These are phyloP conservation scores for Botrytis porri DNA, from an alignment of 2,329 filamentous ascomycete genomes.

Conservation along the genomic window DNA sequence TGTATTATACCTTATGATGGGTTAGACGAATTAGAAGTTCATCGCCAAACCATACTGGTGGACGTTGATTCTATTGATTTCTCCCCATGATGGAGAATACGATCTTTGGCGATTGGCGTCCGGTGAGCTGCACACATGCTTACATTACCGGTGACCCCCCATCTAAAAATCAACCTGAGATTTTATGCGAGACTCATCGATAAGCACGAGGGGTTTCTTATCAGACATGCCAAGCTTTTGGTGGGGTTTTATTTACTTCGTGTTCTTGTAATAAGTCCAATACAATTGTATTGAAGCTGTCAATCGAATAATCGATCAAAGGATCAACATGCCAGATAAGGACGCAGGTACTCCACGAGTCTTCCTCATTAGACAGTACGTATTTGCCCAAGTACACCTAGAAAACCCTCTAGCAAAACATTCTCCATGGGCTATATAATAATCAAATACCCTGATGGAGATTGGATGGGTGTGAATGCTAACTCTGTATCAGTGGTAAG, in stretches of 20 bases:
- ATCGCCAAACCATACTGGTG: neutral
- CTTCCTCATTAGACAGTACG: conserved; percentile 43
- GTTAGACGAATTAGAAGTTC: neutral
- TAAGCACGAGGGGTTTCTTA: conserved; percentile 16
- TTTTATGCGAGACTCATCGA: neutral
- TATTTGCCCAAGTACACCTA: neutral
- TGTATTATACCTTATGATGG: neutral
- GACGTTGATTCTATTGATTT: neutral
- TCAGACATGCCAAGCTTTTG: conserved; percentile 7
- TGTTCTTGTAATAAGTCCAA: neutral
- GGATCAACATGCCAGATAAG: conserved; percentile 37
- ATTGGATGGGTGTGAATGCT: neutral
- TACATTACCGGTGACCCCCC: neutral
- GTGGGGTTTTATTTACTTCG: neutral
- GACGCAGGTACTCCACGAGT: conserved; percentile 41
- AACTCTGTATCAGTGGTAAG: conserved; percentile 18
- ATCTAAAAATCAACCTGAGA: neutral
- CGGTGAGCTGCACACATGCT: neutral
- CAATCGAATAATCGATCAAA: neutral
- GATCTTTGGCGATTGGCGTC: neutral
- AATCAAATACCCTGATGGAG: neutral
- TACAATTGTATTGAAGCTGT: neutral
- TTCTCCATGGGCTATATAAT: neutral
- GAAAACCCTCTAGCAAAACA: neutral
- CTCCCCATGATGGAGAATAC: neutral